These are phyloP conservation scores for Globisporangium spiculum DNA, from an alignment of 352 stramenopile genomes.

Conservation along the genomic window DNA sequence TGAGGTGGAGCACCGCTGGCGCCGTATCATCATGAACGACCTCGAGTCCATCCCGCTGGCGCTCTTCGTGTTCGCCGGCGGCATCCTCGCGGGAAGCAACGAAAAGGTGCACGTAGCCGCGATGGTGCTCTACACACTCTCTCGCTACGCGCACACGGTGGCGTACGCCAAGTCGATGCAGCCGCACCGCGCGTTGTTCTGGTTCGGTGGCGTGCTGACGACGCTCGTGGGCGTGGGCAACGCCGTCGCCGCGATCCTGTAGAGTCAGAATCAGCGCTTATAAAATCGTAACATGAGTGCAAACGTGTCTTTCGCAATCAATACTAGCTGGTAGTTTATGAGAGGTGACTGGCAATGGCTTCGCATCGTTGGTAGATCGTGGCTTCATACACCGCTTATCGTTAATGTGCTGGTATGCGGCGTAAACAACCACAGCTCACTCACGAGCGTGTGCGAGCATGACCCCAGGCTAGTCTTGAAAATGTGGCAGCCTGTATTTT, in stretches of 20 bases:
- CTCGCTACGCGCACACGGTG: constrained; percentile 37
- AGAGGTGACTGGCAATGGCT: too few relatives aligned
- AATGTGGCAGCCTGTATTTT: too few relatives aligned
- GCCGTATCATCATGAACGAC: constrained; percentile 57
- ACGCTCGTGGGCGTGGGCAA: constrained; percentile 22
- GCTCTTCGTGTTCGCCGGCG: constrained; percentile 46
- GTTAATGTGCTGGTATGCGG: too few relatives aligned
- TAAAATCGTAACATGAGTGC: too few relatives aligned
- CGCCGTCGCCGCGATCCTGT: constrained; percentile 12
- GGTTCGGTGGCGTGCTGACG: constrained; percentile 21
- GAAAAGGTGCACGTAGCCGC: constrained; percentile 32
- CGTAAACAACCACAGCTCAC: too few relatives aligned
- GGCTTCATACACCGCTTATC: too few relatives aligned
- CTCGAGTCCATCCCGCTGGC: constrained; percentile 59
- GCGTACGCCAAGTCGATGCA: constrained; percentile 35
- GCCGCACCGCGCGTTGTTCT: constrained; percentile 32
- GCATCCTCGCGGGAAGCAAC: constrained; percentile 39
- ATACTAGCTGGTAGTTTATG: too few relatives aligned
- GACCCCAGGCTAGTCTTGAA: too few relatives aligned
- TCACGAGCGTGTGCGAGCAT: too few relatives aligned
- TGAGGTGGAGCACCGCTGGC: constrained; percentile 41
- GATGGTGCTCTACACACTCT: constrained; percentile 33
- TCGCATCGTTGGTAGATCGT: too few relatives aligned
- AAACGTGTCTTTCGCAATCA: too few relatives aligned
- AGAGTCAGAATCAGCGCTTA: not conserved